phyloP scores from a whole-genome alignment of 371 early-diverging fungal genomes.

The Mucor plumbeus region DNA sequence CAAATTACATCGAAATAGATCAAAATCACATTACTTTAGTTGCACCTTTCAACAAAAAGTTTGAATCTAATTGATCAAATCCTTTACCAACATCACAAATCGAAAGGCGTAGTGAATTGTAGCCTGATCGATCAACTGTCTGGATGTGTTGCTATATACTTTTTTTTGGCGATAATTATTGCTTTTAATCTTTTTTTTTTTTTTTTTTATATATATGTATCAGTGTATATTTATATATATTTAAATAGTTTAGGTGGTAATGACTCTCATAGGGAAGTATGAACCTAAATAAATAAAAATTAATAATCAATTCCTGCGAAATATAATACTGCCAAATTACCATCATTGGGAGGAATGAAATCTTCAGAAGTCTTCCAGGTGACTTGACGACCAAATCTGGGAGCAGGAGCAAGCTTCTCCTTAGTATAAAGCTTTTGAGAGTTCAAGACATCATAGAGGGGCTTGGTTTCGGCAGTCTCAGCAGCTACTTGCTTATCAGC shows the following conservation, averaged over 20 bases:
- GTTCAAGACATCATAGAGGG: constrained; percentile 50
- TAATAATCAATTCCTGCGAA: not conserved
- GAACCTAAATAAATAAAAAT: constrained; percentile 25
- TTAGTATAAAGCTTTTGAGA: constrained; percentile 40
- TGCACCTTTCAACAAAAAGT: too few species aligned
- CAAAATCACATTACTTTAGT: too few species aligned
- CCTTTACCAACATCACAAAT: too few species aligned
- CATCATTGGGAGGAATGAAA: constrained; percentile 51
- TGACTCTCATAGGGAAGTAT: constrained; percentile 46
- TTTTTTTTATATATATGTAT: constrained; percentile 3
- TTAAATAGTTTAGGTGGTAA: constrained; percentile 25
- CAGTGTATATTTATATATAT: constrained; percentile 3
- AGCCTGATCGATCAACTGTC: not conserved
- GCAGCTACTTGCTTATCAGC: constrained; percentile 25
- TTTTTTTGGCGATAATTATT: not conserved
- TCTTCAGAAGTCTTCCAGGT: constrained; percentile 54
- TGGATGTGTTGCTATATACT: not conserved
- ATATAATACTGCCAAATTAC: constrained; percentile 21
- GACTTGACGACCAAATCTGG: constrained; percentile 46
- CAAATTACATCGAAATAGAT: too few species aligned
- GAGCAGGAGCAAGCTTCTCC: constrained; percentile 44
- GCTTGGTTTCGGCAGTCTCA: constrained; percentile 34
- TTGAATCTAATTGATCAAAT: too few species aligned
- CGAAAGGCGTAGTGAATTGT: too few species aligned
- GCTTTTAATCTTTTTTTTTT: constrained; percentile 3